Evolutionary conservation across 1,284 basidiomycete species (phyloP).

Genomic region (Wallemia ichthyophaga): DNA sequence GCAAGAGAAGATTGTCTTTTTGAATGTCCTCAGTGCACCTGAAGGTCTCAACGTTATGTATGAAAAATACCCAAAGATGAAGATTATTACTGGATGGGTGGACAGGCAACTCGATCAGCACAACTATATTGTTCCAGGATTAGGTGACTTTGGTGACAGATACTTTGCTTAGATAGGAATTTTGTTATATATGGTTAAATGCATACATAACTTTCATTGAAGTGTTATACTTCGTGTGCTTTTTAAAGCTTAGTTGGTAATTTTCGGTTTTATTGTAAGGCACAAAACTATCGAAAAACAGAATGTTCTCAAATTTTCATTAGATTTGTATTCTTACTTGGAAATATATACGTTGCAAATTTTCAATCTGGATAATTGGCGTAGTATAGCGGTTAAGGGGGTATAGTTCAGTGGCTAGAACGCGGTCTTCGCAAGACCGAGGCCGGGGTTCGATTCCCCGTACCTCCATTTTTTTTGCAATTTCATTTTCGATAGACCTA

Average conservation of each 20-base stretch:
- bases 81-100: slow-evolving; percentile 91
- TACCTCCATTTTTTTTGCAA: neutral
- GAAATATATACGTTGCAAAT: too few species aligned
- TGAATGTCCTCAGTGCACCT: slow-evolving; percentile 63
- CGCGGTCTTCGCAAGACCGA: neutral
- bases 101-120: slow-evolving; percentile 71
- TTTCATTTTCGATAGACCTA: too few species aligned
- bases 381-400: neutral
- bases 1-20: slow-evolving; percentile 46
- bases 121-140: slow-evolving; percentile 33
- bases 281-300: too few species aligned
- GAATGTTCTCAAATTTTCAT: too few species aligned
- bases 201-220: too few species aligned
- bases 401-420: neutral
- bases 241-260: too few species aligned
- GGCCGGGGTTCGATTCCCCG: neutral
- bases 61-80: slow-evolving; percentile 42
- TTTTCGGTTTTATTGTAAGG: too few species aligned
- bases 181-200: too few species aligned
- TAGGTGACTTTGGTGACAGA: slow-evolving; percentile 63
- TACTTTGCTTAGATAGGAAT: too few species aligned
- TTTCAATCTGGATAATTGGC: too few species aligned
- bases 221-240: too few species aligned
- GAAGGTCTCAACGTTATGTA: slow-evolving; percentile 68
- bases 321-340: too few species aligned